Base-by-base conservation (phyloP, 495 filamentous ascomycete genomes). In the Daldinia childiae region DNA sequence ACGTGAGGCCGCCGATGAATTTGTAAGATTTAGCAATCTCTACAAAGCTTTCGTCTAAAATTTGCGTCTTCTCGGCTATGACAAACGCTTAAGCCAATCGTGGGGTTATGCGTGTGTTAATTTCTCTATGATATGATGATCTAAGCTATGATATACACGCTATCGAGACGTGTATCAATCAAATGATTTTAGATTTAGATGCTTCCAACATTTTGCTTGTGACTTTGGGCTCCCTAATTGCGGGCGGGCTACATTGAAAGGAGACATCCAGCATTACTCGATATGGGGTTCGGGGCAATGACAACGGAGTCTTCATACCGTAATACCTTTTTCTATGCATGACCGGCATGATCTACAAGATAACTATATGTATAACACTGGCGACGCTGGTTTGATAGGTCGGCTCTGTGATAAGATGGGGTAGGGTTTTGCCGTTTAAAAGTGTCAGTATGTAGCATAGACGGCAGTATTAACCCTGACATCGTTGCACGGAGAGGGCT, bases 311-410 rank as follows among this genome's bases (percentile, higher is more conserved):
- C 52, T 43, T 24, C 8, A 14, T 48, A 12, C 17, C n/a, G 15
- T 9, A 17, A 19, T 45, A 45, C 17, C 8, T 19, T 45, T 3
- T 45, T n/a, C 17, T 45, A 45, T 19, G 41, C 24, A 21, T 9
- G 19, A 24, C 55, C 30, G 27, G 29, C 60, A 64, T 70, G 60
- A 64, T 64, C 60, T 45, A 48, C 67, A 58, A 9, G 26, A 43
- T 8, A 19, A 30, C 39, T 52, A 43, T 4, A 12, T 27, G 24
- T 39, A 32, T 9, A 8, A 32, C 29, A 32, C 0, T 41, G 41
- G 38, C 30, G 50, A 64, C 57, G 43, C 55, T 19, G n/a, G 26
- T 51, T 52, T 1, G 26, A 52, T 52, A 26, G 48, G 12, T 29
- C 11, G 48, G 24, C 11, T 52, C 9, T 2, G 6, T 45, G n/a